Evolutionary conservation across 192 early-diverging fungal genomes (phyloP).

Genomic region (Linnemannia hyalina): DNA sequence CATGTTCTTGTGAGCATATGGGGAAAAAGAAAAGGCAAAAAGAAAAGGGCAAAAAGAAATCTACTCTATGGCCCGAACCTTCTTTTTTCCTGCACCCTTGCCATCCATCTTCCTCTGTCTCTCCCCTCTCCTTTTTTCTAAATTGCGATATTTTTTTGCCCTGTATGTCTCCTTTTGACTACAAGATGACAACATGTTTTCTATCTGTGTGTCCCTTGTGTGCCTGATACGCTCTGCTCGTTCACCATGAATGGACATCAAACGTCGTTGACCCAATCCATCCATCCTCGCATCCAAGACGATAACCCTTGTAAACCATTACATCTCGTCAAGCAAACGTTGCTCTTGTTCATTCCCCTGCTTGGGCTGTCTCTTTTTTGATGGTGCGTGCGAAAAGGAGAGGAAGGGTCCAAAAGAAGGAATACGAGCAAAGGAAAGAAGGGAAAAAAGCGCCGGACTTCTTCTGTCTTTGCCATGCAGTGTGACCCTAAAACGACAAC

Average conservation of each 20-base stretch:
- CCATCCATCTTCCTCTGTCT: background rate
- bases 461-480: background rate
- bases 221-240: background rate
- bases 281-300: background rate
- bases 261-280: background rate
- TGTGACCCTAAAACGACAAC: background rate
- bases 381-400: background rate
- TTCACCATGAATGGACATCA: background rate
- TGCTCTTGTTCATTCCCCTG: background rate
- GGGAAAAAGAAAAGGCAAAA: background rate
- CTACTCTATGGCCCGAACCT: background rate
- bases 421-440: background rate
- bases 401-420: background rate
- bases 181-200: background rate
- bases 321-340: background rate
- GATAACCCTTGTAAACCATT: background rate
- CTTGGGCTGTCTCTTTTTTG: background rate
- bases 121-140: background rate
- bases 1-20: background rate
- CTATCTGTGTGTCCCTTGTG: background rate
- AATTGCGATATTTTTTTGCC: background rate
- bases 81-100: background rate
- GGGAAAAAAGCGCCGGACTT: too few relatives aligned
- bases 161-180: background rate
- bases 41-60: background rate